These are phyloP conservation scores for Pseudocercospora fuligena DNA, from an alignment of 2,329 filamentous ascomycete species.

Conservation along the genomic window DNA sequence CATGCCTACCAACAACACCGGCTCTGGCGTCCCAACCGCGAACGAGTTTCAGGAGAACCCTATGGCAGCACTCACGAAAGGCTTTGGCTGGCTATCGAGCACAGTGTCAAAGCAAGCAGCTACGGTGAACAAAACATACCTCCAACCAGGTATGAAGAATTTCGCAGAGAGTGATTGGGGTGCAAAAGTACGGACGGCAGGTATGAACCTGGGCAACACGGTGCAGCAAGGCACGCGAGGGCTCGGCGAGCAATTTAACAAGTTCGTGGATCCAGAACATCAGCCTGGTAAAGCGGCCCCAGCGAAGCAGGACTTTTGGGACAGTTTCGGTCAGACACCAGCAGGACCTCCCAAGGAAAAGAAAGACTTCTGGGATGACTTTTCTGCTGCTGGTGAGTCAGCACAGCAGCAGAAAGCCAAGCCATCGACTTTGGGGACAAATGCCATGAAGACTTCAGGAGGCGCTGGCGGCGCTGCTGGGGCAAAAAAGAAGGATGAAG, in stretches of 20 bases:
- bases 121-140: conserved; percentile 86
- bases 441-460: conserved; percentile 62
- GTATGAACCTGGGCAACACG: conserved; percentile 57
- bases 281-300: conserved; percentile 54
- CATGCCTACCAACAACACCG: conserved; percentile 49
- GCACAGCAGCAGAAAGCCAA: conserved; percentile 40
- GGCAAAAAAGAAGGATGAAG: conserved; percentile 56
- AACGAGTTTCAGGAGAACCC: conserved; percentile 92
- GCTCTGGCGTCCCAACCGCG: conserved; percentile 65
- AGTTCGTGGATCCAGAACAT: conserved; percentile 73
- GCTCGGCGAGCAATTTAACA: conserved; percentile 78
- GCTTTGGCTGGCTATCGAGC: conserved; percentile 90
- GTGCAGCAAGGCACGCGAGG: conserved; percentile 69
- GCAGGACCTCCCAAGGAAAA: conserved; percentile 52
- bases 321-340: conserved; percentile 77
- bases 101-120: conserved; percentile 90
- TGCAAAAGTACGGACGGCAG: conserved; percentile 64
- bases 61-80: conserved; percentile 83
- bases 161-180: conserved; percentile 63
- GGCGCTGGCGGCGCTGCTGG: conserved; percentile 31
- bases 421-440: conserved; percentile 63
- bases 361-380: conserved; percentile 61
- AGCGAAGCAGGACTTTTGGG: conserved; percentile 86
- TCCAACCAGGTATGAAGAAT: conserved; percentile 90
- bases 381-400: conserved; percentile 43